Conservation (phyloP, 768 basidiomycete species). For the Pholiota conissans region DNA sequence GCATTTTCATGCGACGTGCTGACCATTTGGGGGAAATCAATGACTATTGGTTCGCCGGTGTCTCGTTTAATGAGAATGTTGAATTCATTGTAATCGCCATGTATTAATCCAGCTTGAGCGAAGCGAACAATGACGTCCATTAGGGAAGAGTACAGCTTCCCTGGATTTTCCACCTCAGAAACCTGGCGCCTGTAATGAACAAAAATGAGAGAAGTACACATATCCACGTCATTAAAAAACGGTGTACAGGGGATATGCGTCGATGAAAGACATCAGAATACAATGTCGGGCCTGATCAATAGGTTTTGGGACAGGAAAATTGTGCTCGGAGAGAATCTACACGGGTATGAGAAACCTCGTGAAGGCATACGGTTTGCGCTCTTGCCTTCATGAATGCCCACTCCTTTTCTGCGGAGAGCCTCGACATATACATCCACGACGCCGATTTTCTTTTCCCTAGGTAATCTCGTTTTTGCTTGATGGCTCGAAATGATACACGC, state of each 20-base stretch:
- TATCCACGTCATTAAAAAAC: too few relatives aligned
- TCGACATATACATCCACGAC: constrained; percentile 99
- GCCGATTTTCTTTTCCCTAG: constrained; percentile 94
- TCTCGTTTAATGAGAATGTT: constrained; percentile 91
- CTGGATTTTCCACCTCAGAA: constrained; percentile 78
- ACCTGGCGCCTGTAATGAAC: constrained; percentile 73
- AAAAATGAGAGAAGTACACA: too few relatives aligned
- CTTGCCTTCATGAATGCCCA: constrained; percentile 97
- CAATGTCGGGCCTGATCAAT: constrained; percentile 95
- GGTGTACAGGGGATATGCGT: constrained; percentile 94
- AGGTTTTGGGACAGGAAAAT: constrained; percentile 90
- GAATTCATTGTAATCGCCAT: constrained; percentile 99
- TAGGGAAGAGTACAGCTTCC: constrained; percentile 84
- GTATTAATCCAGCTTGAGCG: constrained; percentile 92
- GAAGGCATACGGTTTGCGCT: background rate
- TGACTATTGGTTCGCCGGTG: constrained; percentile 77
- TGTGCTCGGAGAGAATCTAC: constrained; percentile 88
- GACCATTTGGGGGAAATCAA: constrained; percentile 99
- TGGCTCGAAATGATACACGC: constrained; percentile 94
- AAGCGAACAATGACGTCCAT: constrained; percentile 98
- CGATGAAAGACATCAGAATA: constrained; percentile 94
- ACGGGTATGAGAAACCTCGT: background rate
- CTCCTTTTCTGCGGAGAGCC: constrained; percentile 95
- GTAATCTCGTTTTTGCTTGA: constrained; percentile 97
- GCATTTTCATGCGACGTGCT: constrained; percentile 96